phyloP scores from a whole-genome alignment of 306 rosid genomes.

The Castanea sativa region DNA sequence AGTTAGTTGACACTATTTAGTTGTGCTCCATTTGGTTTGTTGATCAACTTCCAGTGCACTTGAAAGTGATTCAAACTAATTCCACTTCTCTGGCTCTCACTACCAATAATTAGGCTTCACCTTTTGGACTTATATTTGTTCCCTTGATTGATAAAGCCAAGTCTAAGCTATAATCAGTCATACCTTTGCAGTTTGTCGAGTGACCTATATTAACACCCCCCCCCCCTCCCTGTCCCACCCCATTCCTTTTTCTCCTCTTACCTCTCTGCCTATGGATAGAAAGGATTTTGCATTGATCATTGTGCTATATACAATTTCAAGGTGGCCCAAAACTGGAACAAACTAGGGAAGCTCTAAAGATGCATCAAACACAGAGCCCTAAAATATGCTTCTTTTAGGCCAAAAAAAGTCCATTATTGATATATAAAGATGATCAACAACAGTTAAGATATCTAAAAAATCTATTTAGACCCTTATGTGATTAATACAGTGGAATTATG shows the following conservation, averaged over 20 bases:
- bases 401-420: background rate
- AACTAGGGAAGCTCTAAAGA: background rate
- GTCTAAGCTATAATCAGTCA: background rate
- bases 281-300: background rate
- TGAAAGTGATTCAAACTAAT: background rate
- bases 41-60: background rate
- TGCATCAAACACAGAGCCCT: background rate
- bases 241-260: too few species aligned
- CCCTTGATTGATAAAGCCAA: background rate
- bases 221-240: too few species aligned
- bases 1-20: background rate
- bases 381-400: background rate
- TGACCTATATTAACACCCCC: background rate
- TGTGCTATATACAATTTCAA: background rate
- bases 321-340: background rate
- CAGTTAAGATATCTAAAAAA: background rate
- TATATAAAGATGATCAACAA: background rate
- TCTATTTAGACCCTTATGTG: too few species aligned
- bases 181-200: background rate
- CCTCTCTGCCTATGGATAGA: background rate
- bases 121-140: background rate
- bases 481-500: too few species aligned
- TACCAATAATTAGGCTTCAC: background rate
- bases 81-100: background rate
- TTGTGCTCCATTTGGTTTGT: background rate